Percentiles rank a stretch among this genome's conserved stretches.
Evolutionary conservation across 768 basidiomycete species (phyloP).

Genomic region (Hypholoma sublateritium): DNA sequence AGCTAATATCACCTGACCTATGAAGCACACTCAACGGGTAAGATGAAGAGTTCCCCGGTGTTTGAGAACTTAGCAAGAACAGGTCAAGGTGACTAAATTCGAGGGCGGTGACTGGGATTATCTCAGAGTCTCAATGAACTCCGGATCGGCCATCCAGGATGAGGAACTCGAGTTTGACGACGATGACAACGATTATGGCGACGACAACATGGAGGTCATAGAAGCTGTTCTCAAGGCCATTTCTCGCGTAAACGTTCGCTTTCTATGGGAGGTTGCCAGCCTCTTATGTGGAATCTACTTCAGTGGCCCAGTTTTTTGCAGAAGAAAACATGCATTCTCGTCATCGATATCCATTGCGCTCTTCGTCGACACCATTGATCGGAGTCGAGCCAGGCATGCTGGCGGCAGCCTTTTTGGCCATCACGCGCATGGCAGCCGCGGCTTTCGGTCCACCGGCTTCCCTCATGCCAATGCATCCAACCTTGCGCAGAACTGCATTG

Average conservation of each 20-base stretch:
- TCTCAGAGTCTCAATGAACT: too few relatives aligned
- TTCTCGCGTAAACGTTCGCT: constrained; percentile 54
- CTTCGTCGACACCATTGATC: constrained; percentile 49
- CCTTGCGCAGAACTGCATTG: constrained; percentile 64
- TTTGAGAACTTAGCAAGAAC: too few relatives aligned
- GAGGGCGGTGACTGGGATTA: too few relatives aligned
- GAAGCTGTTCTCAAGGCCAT: constrained; percentile 51
- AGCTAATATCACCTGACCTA: constrained; percentile 85
- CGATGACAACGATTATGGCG: constrained; percentile 31
- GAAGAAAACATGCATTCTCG: constrained; percentile 32
- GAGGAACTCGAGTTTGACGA: constrained; percentile 55
- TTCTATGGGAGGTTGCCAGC: constrained; percentile 39
- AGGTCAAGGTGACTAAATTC: too few relatives aligned
- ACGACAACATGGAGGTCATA: constrained; percentile 76
- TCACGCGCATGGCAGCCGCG: too few relatives aligned
- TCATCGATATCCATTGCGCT: constrained; percentile 46
- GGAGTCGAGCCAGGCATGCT: constrained; percentile 25
- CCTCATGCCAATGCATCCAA: constrained; percentile 48
- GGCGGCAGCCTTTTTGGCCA: constrained; percentile 46
- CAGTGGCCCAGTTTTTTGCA: constrained; percentile 23
- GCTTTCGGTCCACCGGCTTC: constrained; percentile 33
- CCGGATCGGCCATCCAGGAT: constrained; percentile 44
- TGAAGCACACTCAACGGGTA: constrained; percentile 94
- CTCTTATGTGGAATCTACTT: constrained; percentile 28
- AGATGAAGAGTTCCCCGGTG: constrained; percentile 23